phyloP scores from a whole-genome alignment of 1,139 yeast genomes.

The Kurtzmaniella quercitrusa region DNA sequence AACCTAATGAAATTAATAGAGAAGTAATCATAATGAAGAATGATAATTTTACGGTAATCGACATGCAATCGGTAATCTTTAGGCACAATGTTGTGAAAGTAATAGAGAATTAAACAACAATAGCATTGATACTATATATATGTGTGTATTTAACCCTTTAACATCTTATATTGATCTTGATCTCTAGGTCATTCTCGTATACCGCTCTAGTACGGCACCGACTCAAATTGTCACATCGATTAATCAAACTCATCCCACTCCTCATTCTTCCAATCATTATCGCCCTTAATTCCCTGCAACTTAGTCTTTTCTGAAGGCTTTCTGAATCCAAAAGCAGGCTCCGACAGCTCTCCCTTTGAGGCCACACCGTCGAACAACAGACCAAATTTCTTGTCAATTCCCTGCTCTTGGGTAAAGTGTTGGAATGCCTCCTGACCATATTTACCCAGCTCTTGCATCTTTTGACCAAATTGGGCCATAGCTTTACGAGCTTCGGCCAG shows the following conservation, averaged over 20 bases:
- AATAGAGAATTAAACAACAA: no score
- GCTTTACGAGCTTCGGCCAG: slow-evolving; percentile 83
- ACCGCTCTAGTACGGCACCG: not conserved
- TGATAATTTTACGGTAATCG: no score
- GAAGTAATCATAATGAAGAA: no score
- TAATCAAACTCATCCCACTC: slow-evolving; percentile 44
- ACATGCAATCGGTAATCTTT: no score
- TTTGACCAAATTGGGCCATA: slow-evolving; percentile 93
- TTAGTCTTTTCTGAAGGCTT: slow-evolving; percentile 59
- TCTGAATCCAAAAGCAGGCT: slow-evolving; percentile 66
- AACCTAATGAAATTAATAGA: slow-evolving; percentile 2
- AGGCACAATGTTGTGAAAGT: not conserved
- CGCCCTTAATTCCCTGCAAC: slow-evolving; percentile 45
- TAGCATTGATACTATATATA: no score
- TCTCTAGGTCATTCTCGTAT: not conserved
- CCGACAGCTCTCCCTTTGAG: slow-evolving; percentile 24
- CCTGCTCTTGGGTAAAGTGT: slow-evolving; percentile 48
- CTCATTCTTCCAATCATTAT: slow-evolving; percentile 32
- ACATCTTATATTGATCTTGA: not conserved
- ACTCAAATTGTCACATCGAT: not conserved
- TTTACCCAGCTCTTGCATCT: slow-evolving; percentile 83
- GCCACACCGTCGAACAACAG: slow-evolving; percentile 48
- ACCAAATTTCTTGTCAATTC: slow-evolving; percentile 40
- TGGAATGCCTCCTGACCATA: slow-evolving; percentile 66
- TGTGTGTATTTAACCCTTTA: no score